Evolutionary conservation across 106 monocot genomes (phyloP), one percentile per base, ranked within the genome.

Genomic region (Agapanthus africanus): DNA sequence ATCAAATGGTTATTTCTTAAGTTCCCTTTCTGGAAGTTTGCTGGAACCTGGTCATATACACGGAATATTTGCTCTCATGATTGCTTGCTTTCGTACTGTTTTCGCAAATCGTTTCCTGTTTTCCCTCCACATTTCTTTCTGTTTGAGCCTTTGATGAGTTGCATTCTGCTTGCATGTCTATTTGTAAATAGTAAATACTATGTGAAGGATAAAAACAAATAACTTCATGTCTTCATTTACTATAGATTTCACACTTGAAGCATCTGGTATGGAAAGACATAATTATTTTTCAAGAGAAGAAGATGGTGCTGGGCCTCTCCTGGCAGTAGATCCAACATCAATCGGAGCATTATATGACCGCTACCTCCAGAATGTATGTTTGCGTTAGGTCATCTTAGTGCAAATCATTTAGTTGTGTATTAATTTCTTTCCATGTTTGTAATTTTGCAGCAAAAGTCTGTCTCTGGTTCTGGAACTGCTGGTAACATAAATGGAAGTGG

Each of bases 301-400:
- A 18, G 59, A 32, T 13, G 0, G 2, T 32, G 31, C 14, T 59
- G 59, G 11, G 59, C 51, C 7, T 23, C n/a, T 23, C 3, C n/a
- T 25, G 21, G 4, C 32, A 31, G 11, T 27, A 59, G 59, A 59
- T 59, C 11, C 59, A 32, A 59, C 59, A 30, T 30, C 59, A 30
- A 59, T 59, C 32, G 59, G 59, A 59, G 31, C 28, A 59, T 59
- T 31, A 28, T 59, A 59, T 59, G 59, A 59, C 59, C 59, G 28
- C 32, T 59, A 59, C 14, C 59, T 59, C 31, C 59, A 59, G 31
- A 59, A 6, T 59, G 31, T 11, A 32, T 59, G 31, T 59, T 32
- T 11, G 11, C 31, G 28, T 59, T 19, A 28, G 31, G 28, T 4
- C 14, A 30, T 59, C 59, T 59, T 32, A 31, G 59, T 59, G 11